phyloP scores from a whole-genome alignment of 495 filamentous ascomycete genomes.

The Oidiodendron maius region DNA sequence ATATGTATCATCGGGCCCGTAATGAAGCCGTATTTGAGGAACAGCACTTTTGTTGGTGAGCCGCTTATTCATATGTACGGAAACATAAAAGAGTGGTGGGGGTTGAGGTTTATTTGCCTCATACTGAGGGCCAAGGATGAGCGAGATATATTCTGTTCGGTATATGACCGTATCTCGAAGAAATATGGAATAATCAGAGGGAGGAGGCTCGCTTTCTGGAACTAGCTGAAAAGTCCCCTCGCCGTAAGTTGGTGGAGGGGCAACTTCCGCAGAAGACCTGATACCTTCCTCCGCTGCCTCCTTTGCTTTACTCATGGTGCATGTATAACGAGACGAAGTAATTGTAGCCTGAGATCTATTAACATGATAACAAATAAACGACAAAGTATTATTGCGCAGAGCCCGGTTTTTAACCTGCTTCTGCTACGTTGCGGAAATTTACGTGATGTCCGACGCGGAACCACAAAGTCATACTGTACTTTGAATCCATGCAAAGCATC shows the following conservation, averaged over 20 bases:
- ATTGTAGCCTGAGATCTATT: no score
- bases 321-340: no score
- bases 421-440: no score
- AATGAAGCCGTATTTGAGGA: neutral
- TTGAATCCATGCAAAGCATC: no score
- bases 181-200: neutral
- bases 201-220: neutral
- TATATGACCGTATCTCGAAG: neutral
- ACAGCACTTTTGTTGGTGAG: neutral
- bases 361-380: no score
- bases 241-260: neutral
- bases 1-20: neutral
- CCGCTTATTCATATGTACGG: neutral
- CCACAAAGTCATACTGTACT: no score
- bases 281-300: neutral
- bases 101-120: neutral
- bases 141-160: neutral
- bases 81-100: neutral
- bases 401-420: no score
- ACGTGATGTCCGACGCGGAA: no score
- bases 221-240: neutral
- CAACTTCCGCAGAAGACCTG: neutral
- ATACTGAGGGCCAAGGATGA: neutral
- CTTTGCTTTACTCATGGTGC: neutral
- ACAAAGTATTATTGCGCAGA: no score